phyloP scores from a whole-genome alignment of 208 protist genomes.

The Borovskyia barvae region DNA sequence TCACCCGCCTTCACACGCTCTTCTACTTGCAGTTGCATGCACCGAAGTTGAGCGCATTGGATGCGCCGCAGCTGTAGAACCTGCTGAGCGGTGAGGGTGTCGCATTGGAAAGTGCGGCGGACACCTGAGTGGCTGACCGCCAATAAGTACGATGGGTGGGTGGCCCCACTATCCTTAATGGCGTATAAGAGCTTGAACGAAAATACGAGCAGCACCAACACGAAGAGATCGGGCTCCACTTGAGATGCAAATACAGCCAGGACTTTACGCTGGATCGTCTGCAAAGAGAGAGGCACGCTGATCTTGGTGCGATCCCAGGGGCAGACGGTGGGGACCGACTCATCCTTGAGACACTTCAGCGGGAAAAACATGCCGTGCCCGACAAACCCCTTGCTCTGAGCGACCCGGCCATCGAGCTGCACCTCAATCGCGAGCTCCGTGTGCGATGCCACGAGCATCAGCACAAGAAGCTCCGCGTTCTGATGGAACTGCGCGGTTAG shows the following conservation, averaged over 20 bases:
- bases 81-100: conserved; percentile 55
- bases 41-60: conserved; percentile 57
- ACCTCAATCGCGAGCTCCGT: conserved; percentile 70
- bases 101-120: conserved; percentile 42
- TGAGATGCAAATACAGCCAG: conserved; percentile 63
- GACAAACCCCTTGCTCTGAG: conserved; percentile 44
- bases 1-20: conserved; percentile 33
- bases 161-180: conserved; percentile 11
- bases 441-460: conserved; percentile 58
- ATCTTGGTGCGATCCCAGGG: conserved; percentile 51
- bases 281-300: conserved; percentile 65
- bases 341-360: conserved; percentile 52
- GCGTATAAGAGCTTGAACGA: conserved; percentile 40
- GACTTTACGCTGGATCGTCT: conserved; percentile 57
- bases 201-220: conserved; percentile 66
- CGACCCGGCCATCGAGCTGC: conserved; percentile 36
- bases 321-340: conserved; percentile 63
- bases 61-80: conserved; percentile 73
- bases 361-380: conserved; percentile 71
- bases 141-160: conserved; percentile 24
- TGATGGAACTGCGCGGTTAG: conserved; percentile 52
- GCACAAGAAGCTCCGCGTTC: conserved; percentile 36
- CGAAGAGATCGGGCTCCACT: conserved; percentile 50
- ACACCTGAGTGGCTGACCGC: conserved; percentile 47
- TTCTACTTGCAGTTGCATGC: conserved; percentile 59